Base-by-base conservation (phyloP, 2,329 filamentous ascomycete species). In the Fusarium sp. region DNA sequence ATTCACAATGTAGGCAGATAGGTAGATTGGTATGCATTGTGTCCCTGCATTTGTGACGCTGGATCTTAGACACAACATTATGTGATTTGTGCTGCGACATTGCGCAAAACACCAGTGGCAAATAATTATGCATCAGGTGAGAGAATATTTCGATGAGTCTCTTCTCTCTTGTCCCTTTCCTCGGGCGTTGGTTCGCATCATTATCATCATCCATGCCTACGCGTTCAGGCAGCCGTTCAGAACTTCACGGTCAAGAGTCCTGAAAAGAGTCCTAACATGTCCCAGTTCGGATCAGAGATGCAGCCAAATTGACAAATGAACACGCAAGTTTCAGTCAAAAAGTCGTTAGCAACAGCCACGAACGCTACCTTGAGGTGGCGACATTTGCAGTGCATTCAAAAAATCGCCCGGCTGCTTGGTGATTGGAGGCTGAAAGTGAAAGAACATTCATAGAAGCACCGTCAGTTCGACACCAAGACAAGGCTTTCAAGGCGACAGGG, bases 351-450 rank as follows among this genome's bases (percentile, higher is more conserved):
- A 58, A 31, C 29, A 25, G 33, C 33, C 39, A 61, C 50, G 12
- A 42, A 41, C n/a, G 14, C n/a, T 22, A 36, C 31, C 25, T 14
- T 29, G 39, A 33, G 31, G 33, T 47, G 53, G 25, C 18, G 44
- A 22, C 25, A 20, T 52, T 52, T 52, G 31, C 49, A 36, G 49
- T 36, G 33, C 22, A 25, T 36, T 52, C 49, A 39, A 39, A n/a
- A 39, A 27, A 17, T 13, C 22, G 60, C 54, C 60, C 25, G 20
- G n/a, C 25, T 25, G 2, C 39, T 49, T 60, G 54, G 29, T 29
- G 20, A 60, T 62, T 62, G 54, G 54, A 29, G 20, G 18, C 42
- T 47, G 54, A 60, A 60, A 41, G 60, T 62, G 60, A 31, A 61
- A 61, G 44, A 50, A 44, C 18, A 47, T 18, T 36, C 11, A 39